Evolutionary conservation across 495 filamentous ascomycete genomes (phyloP).

Genomic region (Aspergillus panamensis): DNA sequence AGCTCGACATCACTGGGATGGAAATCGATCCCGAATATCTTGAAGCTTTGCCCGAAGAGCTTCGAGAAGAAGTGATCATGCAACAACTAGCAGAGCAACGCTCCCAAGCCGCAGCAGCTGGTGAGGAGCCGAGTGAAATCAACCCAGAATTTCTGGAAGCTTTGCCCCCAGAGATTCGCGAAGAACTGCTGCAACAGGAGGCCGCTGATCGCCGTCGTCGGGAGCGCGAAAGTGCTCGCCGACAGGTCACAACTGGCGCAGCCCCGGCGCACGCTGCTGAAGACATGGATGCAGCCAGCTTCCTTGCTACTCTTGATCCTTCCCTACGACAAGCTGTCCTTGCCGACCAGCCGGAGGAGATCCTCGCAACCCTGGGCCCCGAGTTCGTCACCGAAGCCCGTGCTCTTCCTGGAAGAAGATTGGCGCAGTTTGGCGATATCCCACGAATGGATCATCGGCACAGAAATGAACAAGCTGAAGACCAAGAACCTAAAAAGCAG

Average conservation of each 20-base stretch:
- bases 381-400: constrained; percentile 85
- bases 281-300: constrained; percentile 92
- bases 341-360: constrained; percentile 85
- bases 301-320: constrained; percentile 86
- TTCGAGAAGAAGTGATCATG: constrained; percentile 92
- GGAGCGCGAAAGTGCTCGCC: constrained; percentile 72
- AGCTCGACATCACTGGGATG: constrained; percentile 87
- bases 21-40: constrained; percentile 94
- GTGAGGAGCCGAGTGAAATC: constrained; percentile 81
- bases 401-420: constrained; percentile 58
- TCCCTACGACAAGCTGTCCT: constrained; percentile 80
- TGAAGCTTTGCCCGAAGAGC: constrained; percentile 88
- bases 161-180: constrained; percentile 81
- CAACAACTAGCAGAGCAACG: constrained; percentile 79
- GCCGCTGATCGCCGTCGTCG: constrained; percentile 82
- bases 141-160: constrained; percentile 94
- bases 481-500: constrained; percentile 59
- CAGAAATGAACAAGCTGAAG: constrained; percentile 41
- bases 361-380: constrained; percentile 78
- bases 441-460: constrained; percentile 42
- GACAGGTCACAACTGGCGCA: constrained; percentile 53
- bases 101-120: constrained; percentile 71
- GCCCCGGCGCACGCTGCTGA: constrained; percentile 51
- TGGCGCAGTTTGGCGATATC: constrained; percentile 58
- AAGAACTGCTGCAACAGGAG: constrained; percentile 88